Conservation (phyloP, 2,329 filamentous ascomycete species). For the Fusarium xylarioides region DNA sequence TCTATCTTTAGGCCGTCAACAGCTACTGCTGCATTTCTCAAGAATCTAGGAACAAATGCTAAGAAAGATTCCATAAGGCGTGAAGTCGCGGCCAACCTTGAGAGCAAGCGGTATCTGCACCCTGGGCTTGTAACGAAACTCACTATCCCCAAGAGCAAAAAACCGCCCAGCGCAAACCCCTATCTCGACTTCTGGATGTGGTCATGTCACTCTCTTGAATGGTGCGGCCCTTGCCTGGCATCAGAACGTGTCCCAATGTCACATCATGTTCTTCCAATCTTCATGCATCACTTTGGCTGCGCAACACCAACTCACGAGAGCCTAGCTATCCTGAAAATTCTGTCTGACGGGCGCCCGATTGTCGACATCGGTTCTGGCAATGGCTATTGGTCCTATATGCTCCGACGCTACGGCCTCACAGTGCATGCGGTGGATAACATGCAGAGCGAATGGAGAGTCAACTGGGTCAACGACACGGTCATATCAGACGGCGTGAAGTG, state of each 20-base stretch:
- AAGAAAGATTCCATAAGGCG: conserved; percentile 68
- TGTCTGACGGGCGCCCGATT: conserved; percentile 63
- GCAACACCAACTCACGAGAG: conserved; percentile 74
- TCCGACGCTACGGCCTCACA: conserved; percentile 65
- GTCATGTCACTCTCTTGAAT: conserved; percentile 70
- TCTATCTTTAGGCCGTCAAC: conserved; percentile 71
- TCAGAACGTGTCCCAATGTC: conserved; percentile 63
- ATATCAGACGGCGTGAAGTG: conserved; percentile 68
- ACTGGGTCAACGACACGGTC: conserved; percentile 75
- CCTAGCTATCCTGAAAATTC: conserved; percentile 65
- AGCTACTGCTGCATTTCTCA: conserved; percentile 68
- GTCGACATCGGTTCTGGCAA: conserved; percentile 76
- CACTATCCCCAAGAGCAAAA: conserved; percentile 58
- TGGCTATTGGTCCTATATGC: conserved; percentile 80
- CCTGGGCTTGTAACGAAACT: conserved; percentile 50
- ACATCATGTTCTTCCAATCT: conserved; percentile 75
- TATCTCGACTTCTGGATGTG: conserved; percentile 75
- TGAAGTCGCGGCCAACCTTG: conserved; percentile 65
- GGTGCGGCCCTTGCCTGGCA: conserved; percentile 66
- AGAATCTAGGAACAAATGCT: conserved; percentile 70
- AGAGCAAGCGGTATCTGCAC: conserved; percentile 61
- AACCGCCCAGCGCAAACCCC: conserved; percentile 63
- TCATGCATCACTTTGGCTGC: conserved; percentile 84
- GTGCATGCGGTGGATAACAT: conserved; percentile 73
- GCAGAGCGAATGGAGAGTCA: conserved; percentile 72